Conservation (phyloP, 2,329 filamentous ascomycete genomes). For the Ophiocordyceps robertsii region DNA sequence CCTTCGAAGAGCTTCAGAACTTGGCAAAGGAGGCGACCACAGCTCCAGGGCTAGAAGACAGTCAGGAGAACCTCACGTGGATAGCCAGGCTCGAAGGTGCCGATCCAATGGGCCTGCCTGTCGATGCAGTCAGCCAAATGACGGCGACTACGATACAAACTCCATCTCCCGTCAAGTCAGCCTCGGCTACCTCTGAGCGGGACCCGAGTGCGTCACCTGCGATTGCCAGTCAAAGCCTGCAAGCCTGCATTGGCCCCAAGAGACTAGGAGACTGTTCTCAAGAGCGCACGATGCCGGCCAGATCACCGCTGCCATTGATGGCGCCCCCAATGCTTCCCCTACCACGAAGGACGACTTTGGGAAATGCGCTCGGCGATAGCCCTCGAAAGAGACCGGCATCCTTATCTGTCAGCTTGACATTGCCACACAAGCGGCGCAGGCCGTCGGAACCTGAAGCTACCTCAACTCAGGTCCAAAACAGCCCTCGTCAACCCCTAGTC, state of each 20-base stretch:
- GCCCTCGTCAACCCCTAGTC: constrained; percentile 8
- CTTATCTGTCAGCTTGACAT: neutral
- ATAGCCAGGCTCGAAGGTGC: constrained; percentile 43
- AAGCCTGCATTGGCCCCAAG: neutral
- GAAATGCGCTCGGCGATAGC: constrained; percentile 1
- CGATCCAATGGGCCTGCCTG: constrained; percentile 28
- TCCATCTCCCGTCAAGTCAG: constrained; percentile 16
- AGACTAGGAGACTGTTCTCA: neutral
- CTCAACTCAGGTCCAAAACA: neutral
- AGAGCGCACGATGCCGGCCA: neutral
- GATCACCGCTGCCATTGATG: neutral
- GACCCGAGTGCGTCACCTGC: neutral
- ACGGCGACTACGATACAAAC: constrained; percentile 24
- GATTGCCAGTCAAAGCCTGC: neutral
- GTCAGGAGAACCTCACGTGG: constrained; percentile 49
- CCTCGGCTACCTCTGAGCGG: constrained; percentile 8
- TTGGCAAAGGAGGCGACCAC: constrained; percentile 46
- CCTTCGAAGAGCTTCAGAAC: constrained; percentile 55
- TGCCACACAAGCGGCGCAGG: constrained; percentile 9
- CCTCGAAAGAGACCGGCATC: constrained; percentile 1
- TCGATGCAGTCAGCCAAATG: constrained; percentile 31
- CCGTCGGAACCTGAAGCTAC: too few relatives aligned
- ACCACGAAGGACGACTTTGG: neutral
- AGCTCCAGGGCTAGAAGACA: constrained; percentile 35
- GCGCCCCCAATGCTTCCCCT: constrained; percentile 5